phyloP scores from a whole-genome alignment of 169 alveolate species.

The Cryptosporidium meleagridis region DNA sequence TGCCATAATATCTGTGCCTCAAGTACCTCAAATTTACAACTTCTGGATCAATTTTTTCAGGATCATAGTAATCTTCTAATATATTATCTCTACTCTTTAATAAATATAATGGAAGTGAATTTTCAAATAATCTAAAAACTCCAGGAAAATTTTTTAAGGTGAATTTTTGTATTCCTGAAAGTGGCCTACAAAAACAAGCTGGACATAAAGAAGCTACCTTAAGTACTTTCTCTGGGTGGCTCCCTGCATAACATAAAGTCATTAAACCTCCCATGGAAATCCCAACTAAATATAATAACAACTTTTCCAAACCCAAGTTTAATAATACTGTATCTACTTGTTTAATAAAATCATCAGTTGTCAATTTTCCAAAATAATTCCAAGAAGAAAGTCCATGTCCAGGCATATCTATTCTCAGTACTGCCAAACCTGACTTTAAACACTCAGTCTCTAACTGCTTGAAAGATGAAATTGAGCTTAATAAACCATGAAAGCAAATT shows the following conservation, averaged over 20 bases:
- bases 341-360: constrained; percentile 23
- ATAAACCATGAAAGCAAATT: constrained; percentile 54
- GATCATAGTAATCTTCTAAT: constrained; percentile 27
- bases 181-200: constrained; percentile 53
- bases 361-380: constrained; percentile 56
- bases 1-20: constrained; percentile 52
- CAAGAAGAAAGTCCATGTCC: constrained; percentile 70
- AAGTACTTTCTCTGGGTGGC: constrained; percentile 39
- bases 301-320: constrained; percentile 19
- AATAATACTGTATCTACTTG: constrained; percentile 46
- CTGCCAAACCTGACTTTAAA: constrained; percentile 30
- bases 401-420: constrained; percentile 67
- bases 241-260: constrained; percentile 32
- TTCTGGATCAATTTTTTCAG: constrained; percentile 19
- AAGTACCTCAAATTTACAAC: constrained; percentile 20
- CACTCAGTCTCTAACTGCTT: constrained; percentile 8
- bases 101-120: constrained; percentile 20
- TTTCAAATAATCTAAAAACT: not conserved
- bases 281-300: constrained; percentile 31
- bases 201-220: constrained; percentile 68
- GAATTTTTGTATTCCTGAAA: not conserved
- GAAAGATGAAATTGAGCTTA: constrained; percentile 33
- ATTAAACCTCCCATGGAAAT: constrained; percentile 61
- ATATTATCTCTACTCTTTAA: not conserved
- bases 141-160: constrained; percentile 11